A percentile compares a stretch with the other conserved stretches of the same genome.
phyloP scores from a whole-genome alignment of 1,284 basidiomycete genomes.

The Heliocybe sulcata region DNA sequence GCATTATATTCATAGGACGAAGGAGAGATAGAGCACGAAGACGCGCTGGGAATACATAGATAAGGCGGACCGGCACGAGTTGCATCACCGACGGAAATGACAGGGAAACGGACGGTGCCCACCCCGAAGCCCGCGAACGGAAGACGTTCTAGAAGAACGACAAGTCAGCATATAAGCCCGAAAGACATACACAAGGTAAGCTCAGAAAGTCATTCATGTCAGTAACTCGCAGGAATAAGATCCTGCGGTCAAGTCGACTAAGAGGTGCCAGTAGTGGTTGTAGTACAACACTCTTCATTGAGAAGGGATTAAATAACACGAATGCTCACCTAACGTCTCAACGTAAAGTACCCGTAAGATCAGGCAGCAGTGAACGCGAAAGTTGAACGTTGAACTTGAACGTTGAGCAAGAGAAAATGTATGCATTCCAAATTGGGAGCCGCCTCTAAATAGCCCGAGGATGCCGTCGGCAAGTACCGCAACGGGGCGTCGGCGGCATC shows the following conservation, averaged over 20 bases:
- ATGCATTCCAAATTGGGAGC: background rate
- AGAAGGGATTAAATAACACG: slow-evolving; percentile 8
- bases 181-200: background rate
- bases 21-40: background rate
- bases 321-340: background rate
- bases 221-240: slow-evolving; percentile 46
- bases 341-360: slow-evolving; percentile 10
- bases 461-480: too few relatives aligned
- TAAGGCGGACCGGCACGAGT: background rate
- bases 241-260: slow-evolving; percentile 62
- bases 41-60: background rate
- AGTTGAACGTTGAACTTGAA: background rate
- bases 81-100: background rate
- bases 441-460: too few relatives aligned
- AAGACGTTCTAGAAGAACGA: background rate
- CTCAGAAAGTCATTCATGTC: slow-evolving; percentile 68
- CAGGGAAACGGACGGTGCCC: background rate
- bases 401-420: background rate
- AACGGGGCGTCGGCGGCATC: background rate
- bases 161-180: slow-evolving; percentile 1
- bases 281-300: slow-evolving; percentile 72
- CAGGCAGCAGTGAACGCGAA: slow-evolving; percentile 6
- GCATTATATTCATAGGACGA: background rate
- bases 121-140: background rate
- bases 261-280: slow-evolving; percentile 80